These are phyloP conservation scores for bread wheat (Triticum aestivum) DNA, from an alignment of 176 grass and related monocot genomes.

Conservation along the genomic window IWGSC_CS_RefSeq_v2.1 NC_057808.1:419868005-419868504, in stretches of 20 bases:
- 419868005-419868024: constrained; percentile 85
- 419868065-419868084: constrained; percentile 98
- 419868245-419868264: constrained; percentile 78
- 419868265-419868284: constrained; percentile 44
- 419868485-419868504: background rate
- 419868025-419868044: constrained; percentile 96
- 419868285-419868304: constrained; percentile 45
- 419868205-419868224: constrained; percentile 15
- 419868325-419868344: constrained; percentile 43
- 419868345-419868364: constrained; percentile 49
- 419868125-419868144: constrained; percentile 83
- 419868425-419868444: constrained; percentile 82
- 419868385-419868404: constrained; percentile 39
- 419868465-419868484: background rate
- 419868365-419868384: constrained; percentile 45
- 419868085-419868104: constrained; percentile 77
- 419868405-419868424: constrained; percentile 83
- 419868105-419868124: constrained; percentile 98
- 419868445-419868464: constrained; percentile 56
- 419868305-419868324: constrained; percentile 94
- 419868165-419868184: constrained; percentile 17
- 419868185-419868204: constrained; percentile 30
- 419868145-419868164: background rate
- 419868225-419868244: constrained; percentile 49
- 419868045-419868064: constrained; percentile 69